phyloP scores from a whole-genome alignment of 805 yeast species.

The Kazachstania bromeliacearum region DNA sequence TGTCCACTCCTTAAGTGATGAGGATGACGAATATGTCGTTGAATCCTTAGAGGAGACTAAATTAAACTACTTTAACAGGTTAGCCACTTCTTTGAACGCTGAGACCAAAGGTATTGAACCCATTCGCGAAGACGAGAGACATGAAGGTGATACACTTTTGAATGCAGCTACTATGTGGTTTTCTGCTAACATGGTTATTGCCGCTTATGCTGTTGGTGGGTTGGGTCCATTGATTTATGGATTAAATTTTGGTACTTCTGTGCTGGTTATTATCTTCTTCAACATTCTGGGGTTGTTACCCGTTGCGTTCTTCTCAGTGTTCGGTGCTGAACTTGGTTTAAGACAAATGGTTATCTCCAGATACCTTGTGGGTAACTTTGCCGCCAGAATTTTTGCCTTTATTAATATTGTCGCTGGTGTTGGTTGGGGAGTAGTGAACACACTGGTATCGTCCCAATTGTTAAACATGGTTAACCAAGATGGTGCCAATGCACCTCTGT shows the following conservation, averaged over 20 bases:
- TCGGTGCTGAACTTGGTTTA: conserved; percentile 78
- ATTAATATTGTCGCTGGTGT: conserved; percentile 77
- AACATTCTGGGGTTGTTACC: conserved; percentile 55
- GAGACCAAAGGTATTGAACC: conserved; percentile 75
- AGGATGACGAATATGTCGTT: conserved; percentile 6
- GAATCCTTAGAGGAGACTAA: conserved; percentile 13
- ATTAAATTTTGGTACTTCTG: conserved; percentile 33
- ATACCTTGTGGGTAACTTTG: conserved; percentile 64
- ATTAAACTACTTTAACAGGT: conserved; percentile 14
- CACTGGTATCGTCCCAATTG: conserved; percentile 79
- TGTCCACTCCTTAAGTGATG: no score
- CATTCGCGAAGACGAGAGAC: conserved; percentile 68
- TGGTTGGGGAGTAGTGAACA: conserved; percentile 93
- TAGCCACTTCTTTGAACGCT: conserved; percentile 28
- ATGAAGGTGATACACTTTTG: conserved; percentile 51
- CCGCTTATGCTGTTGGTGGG: conserved; percentile 71
- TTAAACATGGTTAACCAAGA: conserved; percentile 59
- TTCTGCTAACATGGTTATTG: conserved; percentile 80
- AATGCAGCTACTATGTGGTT: conserved; percentile 84
- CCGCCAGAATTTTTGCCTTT: conserved; percentile 67
- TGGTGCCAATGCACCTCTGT: conserved; percentile 55
- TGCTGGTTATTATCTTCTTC: conserved; percentile 12
- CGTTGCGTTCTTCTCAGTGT: conserved; percentile 73
- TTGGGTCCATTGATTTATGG: conserved; percentile 55
- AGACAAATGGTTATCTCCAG: conserved; percentile 81